These are phyloP conservation scores for Viridothelium virens DNA, from an alignment of 495 filamentous ascomycete species.

Conservation along the genomic window DNA sequence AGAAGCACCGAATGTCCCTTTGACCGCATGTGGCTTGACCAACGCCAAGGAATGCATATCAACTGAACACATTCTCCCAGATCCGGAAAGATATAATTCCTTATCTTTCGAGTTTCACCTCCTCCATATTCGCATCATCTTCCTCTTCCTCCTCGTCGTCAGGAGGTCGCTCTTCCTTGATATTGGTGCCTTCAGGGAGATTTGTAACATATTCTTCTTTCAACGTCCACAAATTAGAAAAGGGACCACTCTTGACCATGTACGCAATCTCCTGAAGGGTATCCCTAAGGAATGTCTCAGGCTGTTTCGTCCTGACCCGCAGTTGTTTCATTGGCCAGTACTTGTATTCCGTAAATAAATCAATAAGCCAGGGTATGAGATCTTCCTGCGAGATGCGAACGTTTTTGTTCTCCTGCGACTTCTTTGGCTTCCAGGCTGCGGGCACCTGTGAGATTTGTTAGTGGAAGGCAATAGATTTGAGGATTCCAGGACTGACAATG, in stretches of 20 bases:
- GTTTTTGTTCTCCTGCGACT: conserved; percentile 65
- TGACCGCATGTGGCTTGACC: neutral
- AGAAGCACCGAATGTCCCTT: neutral
- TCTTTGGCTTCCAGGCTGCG: conserved; percentile 24
- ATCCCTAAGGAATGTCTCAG: conserved; percentile 84
- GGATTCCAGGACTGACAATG: neutral
- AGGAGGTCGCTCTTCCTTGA: conserved; percentile 12
- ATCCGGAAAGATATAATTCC: neutral
- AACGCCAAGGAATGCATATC: neutral
- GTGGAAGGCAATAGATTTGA: neutral
- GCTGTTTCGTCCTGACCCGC: conserved; percentile 64
- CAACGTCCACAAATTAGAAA: conserved; percentile 75
- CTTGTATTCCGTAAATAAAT: conserved; percentile 69
- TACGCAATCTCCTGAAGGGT: conserved; percentile 73
- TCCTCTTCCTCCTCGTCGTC: conserved; percentile 16
- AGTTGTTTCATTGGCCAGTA: conserved; percentile 88
- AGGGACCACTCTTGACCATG: conserved; percentile 68
- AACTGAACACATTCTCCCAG: neutral
- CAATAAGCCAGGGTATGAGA: conserved; percentile 73
- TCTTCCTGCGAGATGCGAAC: conserved; percentile 80
- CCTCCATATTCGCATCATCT: conserved; percentile 17
- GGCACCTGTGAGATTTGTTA: neutral
- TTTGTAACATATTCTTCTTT: conserved; percentile 61
- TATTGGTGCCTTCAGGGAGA: conserved; percentile 37
- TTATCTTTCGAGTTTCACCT: neutral